Base-by-base conservation (phyloP, 2,329 filamentous ascomycete genomes). In the Xylaria sp. region DNA sequence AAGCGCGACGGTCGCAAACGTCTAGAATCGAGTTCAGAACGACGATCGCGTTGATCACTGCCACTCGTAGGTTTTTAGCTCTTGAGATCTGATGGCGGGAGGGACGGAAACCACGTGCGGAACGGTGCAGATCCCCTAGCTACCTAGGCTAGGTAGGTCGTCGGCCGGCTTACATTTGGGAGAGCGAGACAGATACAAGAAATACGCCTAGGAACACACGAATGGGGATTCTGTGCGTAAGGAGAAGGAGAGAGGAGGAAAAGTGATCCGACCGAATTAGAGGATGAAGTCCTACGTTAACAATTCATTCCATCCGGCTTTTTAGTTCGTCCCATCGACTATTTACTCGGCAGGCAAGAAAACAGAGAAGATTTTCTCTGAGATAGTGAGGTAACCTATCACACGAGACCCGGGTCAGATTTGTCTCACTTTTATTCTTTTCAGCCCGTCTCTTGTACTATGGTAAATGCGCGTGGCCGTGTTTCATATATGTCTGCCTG, bases 31-130 rank as follows among this genome's bases (percentile, higher is more conserved):
- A 25, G 25, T 25, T 28, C 20, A 2, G 20, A 31, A 57, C 46
- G 70, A 64, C 67, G 70, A 71, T 70, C 70, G 41, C 23, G 70
- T 25, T 68, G 67, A 71, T 71, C 66, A 61, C 67, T 71, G n/a
- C 67, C 64, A 4, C 31, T 59, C 61, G 46, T 12, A 48, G 68
- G 51, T 41, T n/a, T 51, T n/a, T 51, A 55, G 64, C 54, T 48
- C 43, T 46, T 36, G 33, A n/a, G 28, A 33, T 33, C 25, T 54
- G 28, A 55, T n/a, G 15, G 18, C 18, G 41, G 13, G 13, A 33
- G 28, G 46, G 20, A 46, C n/a, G 31, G 18, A 18, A 55, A n/a
- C 68, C 67, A 69, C 67, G 63, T 69, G 62, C 54, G 58, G 54
- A 39, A 59, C 48, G 46, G 41, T 41, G 67, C 67, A 66, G 58